Percentiles rank a stretch among this genome's conserved stretches.
phyloP scores from a whole-genome alignment of 768 basidiomycete species.

The Panellus pusillus region DNA sequence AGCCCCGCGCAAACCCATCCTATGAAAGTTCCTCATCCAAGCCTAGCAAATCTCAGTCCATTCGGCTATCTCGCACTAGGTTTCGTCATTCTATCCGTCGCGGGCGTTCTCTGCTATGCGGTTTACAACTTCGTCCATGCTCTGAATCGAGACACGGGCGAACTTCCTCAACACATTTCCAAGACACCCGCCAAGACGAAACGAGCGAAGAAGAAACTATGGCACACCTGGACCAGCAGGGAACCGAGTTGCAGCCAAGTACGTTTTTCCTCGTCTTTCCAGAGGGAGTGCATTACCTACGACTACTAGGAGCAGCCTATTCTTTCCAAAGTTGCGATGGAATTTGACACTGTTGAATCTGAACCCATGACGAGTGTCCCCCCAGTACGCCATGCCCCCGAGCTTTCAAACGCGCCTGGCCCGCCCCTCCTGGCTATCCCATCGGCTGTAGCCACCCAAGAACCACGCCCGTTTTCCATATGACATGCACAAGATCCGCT shows the following conservation, averaged over 20 bases:
- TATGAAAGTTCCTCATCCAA: neutral
- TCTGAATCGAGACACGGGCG: neutral
- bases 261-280: neutral
- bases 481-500: conserved; percentile 22
- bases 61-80: conserved; percentile 13
- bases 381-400: conserved; percentile 1
- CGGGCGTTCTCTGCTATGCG: conserved; percentile 13
- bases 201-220: conserved; percentile 11
- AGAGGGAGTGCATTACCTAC: neutral
- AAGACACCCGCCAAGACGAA: neutral
- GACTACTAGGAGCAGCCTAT: conserved; percentile 6
- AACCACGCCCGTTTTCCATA: neutral
- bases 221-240: conserved; percentile 3
- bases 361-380: neutral
- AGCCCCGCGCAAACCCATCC: conserved; percentile 12
- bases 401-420: neutral
- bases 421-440: conserved; percentile 2
- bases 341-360: neutral
- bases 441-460: neutral
- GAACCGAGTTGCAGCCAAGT: conserved; percentile 9
- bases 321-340: neutral
- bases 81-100: conserved; percentile 11
- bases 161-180: conserved; percentile 12
- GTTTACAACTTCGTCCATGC: conserved; percentile 9
- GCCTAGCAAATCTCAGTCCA: conserved; percentile 4